Evolutionary conservation across 2,329 filamentous ascomycete genomes (phyloP).

Genomic region (Sordariomycetes sp.): DNA sequence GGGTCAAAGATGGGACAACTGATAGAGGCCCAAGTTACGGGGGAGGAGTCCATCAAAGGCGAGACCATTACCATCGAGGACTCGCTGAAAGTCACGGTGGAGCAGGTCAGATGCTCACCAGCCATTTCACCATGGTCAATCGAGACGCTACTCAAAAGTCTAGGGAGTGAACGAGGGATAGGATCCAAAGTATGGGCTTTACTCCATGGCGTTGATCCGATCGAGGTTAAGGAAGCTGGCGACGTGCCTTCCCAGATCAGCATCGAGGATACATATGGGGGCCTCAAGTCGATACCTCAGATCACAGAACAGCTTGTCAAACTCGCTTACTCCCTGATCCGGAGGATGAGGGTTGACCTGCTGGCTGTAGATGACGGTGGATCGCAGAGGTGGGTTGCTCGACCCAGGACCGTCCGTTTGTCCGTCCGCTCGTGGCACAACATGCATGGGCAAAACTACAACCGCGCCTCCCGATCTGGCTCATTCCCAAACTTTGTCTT

Average conservation of each 20-base stretch:
- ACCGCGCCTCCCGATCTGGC: slow-evolving; percentile 66
- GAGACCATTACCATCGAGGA: no score
- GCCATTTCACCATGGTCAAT: slow-evolving; percentile 55
- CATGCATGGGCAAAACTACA: slow-evolving; percentile 48
- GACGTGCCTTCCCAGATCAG: slow-evolving; percentile 79
- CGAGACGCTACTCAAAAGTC: slow-evolving; percentile 59
- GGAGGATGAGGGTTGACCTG: slow-evolving; percentile 72
- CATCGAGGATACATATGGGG: slow-evolving; percentile 85
- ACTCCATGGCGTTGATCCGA: slow-evolving; percentile 70
- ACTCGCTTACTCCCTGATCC: slow-evolving; percentile 61
- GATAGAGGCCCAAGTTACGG: slow-evolving; percentile 44
- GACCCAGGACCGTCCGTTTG: slow-evolving; percentile 72
- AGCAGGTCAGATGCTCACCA: slow-evolving; percentile 53
- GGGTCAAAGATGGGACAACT: slow-evolving; percentile 56
- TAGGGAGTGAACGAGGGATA: slow-evolving; percentile 62
- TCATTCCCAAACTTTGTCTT: slow-evolving; percentile 70
- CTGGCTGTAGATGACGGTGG: slow-evolving; percentile 36
- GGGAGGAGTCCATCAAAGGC: slow-evolving; percentile 25
- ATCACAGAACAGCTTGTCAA: slow-evolving; percentile 60
- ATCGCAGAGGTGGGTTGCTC: slow-evolving; percentile 58
- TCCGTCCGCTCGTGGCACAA: slow-evolving; percentile 56
- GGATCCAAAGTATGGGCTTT: slow-evolving; percentile 67
- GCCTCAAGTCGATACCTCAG: slow-evolving; percentile 54
- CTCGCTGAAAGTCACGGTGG: slow-evolving; percentile 56
- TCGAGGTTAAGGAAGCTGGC: slow-evolving; percentile 62